Base-by-base conservation (phyloP, 2,329 filamentous ascomycete species). In the Fusarium veterinarium region DNA sequence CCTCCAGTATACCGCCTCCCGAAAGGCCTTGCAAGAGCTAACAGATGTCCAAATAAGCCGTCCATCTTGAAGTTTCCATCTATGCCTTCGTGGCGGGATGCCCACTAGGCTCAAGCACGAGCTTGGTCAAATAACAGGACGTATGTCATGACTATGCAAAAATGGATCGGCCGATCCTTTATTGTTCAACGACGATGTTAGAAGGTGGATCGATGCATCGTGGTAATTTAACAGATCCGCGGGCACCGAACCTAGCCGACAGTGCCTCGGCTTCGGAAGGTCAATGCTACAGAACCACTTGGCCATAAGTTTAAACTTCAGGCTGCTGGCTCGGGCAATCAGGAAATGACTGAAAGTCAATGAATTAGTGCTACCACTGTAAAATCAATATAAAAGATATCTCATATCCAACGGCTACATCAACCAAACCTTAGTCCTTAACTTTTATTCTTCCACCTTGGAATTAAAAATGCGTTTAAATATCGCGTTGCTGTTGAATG, bases 381-480 rank as follows among this genome's bases (percentile, higher is more conserved):
- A 19, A 4, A 44, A 25, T 44, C 4, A 12, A n/a, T n/a, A n/a
- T n/a, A n/a, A n/a, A 6, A 2, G 1, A 8, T 6, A n/a, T n/a
- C 19, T 30, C 13, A 12, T 8, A 2, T 9, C 6, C 13, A 23
- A 9, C 10, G 4, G 10, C 23, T 19, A 0, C 23, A 20, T 28
- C 17, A 0, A 45, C 17, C 8, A 6, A 1, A 3, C 8, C 0
- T 9, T 4, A 25, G 7, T 11, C 13, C 9, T 20, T 11, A 2
- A 8, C 1, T 45, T 5, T 28, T 13, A 5, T n/a, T 17, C 8
- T 31, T n/a, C 6, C 1, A 17, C 7, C 13, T 31, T 12, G 3
- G 3, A 13, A 20, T 25, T 4, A 6, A 19, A 35, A 20, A 37
- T 28, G 48, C 6, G 20, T 0, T 16, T 37, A 0, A 20, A 16